These are phyloP conservation scores for Oleoguttula mirabilis DNA, from an alignment of 495 filamentous ascomycete genomes.

Conservation along the genomic window DNA sequence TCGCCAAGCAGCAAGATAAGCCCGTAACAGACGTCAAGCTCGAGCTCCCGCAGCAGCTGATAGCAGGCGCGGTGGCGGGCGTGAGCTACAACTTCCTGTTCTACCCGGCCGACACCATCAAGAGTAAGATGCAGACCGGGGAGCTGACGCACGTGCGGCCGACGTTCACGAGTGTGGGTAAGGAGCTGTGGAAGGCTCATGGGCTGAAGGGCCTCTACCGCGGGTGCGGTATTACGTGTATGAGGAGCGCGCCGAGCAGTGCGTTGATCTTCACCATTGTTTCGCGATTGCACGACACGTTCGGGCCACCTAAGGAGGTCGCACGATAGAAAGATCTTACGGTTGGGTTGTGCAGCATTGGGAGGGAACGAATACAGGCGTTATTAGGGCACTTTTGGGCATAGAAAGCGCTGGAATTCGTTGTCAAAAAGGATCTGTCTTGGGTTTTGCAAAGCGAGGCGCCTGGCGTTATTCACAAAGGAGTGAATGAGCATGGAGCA, in stretches of 20 bases:
- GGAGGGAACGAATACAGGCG: too few relatives aligned
- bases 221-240: slow-evolving; percentile 88
- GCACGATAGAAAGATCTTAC: too few relatives aligned
- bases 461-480: too few relatives aligned
- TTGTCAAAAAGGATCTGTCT: too few relatives aligned
- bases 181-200: slow-evolving; percentile 62
- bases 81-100: slow-evolving; percentile 93
- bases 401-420: too few relatives aligned
- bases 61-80: slow-evolving; percentile 81
- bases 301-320: too few relatives aligned
- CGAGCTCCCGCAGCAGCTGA: slow-evolving; percentile 58
- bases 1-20: background rate
- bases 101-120: slow-evolving; percentile 94
- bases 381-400: too few relatives aligned
- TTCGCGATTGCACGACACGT: background rate
- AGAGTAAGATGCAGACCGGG: slow-evolving; percentile 88
- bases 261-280: slow-evolving; percentile 94
- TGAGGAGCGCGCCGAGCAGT: slow-evolving; percentile 79
- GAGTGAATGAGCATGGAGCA: too few relatives aligned
- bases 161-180: slow-evolving; percentile 58
- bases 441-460: too few relatives aligned
- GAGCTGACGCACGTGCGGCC: slow-evolving; percentile 42
- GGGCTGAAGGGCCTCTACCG: slow-evolving; percentile 79
- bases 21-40: slow-evolving; percentile 7
- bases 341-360: too few relatives aligned